phyloP scores from a whole-genome alignment of 2,329 filamentous ascomycete species.

The Rhytidhysteron rufulum region DNA sequence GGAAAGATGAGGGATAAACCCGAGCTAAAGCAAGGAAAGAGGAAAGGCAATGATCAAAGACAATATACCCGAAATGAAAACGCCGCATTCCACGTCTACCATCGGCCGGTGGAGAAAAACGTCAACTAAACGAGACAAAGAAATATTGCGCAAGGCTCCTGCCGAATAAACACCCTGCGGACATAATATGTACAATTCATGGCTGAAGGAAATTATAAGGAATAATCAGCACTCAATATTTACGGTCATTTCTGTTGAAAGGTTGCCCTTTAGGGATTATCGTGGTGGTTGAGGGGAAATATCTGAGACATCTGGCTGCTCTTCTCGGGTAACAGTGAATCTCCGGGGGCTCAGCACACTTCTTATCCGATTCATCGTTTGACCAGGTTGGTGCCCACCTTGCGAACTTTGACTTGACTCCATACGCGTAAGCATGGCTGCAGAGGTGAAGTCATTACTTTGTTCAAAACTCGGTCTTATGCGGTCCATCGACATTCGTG shows the following conservation, averaged over 20 bases:
- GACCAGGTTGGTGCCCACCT: conserved; percentile 4
- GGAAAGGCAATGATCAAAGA: conserved; percentile 7
- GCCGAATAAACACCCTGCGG: too few relatives aligned
- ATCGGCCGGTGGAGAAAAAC: too few relatives aligned
- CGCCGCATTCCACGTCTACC: too few relatives aligned
- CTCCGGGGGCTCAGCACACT: conserved; percentile 23
- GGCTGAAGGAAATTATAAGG: too few relatives aligned
- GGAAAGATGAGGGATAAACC: conserved; percentile 2
- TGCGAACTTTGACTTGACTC: conserved; percentile 58
- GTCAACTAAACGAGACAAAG: too few relatives aligned
- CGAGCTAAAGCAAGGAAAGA: conserved; percentile 4
- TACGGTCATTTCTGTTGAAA: too few relatives aligned
- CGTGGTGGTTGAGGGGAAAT: too few relatives aligned
- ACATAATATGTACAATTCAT: too few relatives aligned
- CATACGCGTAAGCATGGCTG: conserved; percentile 76
- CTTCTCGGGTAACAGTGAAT: conserved; percentile 29
- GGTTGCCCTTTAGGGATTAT: too few relatives aligned
- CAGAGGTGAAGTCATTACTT: conserved; percentile 87
- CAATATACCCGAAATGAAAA: conserved; percentile 1
- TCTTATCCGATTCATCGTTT: conserved; percentile 26
- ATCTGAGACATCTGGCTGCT: conserved; percentile 24
- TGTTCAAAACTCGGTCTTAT: conserved; percentile 80
- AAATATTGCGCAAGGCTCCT: too few relatives aligned
- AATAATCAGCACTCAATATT: too few relatives aligned
- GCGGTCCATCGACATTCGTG: conserved; percentile 82